A percentile compares a stretch with the other conserved stretches of the same genome.
phyloP scores from a whole-genome alignment of 805 yeast species.

The Kuraishia ogatae region DNA sequence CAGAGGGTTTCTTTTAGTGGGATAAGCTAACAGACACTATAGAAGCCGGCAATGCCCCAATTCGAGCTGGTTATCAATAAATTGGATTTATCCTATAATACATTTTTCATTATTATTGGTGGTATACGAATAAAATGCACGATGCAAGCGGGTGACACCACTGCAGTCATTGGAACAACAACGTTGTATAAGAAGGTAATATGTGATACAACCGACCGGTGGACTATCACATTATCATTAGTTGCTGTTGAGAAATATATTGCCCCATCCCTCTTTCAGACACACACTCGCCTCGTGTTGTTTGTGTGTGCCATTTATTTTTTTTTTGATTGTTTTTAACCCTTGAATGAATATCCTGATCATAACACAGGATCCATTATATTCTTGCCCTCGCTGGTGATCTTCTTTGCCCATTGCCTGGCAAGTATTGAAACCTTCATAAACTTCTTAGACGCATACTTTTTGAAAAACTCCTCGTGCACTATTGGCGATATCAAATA shows the following conservation, averaged over 20 bases:
- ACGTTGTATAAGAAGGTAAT: background rate
- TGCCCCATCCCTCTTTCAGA: no score
- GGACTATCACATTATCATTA: background rate
- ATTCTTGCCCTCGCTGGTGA: conserved; percentile 35
- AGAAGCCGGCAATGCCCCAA: no score
- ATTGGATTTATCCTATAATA: background rate
- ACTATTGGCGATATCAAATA: conserved; percentile 73
- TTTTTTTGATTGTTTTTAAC: no score
- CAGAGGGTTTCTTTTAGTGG: no score
- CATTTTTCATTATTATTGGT: background rate
- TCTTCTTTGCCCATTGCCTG: conserved; percentile 74
- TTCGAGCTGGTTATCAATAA: no score
- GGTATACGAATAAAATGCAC: background rate
- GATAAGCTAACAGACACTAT: no score
- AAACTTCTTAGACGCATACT: conserved; percentile 82
- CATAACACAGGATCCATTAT: conserved; percentile 27
- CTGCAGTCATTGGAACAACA: background rate
- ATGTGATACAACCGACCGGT: background rate
- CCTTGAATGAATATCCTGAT: conserved; percentile 1
- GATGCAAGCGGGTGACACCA: background rate
- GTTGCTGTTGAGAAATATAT: background rate
- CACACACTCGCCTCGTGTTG: no score
- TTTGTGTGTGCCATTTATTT: no score
- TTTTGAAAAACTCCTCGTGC: conserved; percentile 89
- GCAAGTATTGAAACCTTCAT: conserved; percentile 79